Evolutionary conservation across 345 rosid species (phyloP).

Genomic region (Noccaea bulbosa): DNA sequence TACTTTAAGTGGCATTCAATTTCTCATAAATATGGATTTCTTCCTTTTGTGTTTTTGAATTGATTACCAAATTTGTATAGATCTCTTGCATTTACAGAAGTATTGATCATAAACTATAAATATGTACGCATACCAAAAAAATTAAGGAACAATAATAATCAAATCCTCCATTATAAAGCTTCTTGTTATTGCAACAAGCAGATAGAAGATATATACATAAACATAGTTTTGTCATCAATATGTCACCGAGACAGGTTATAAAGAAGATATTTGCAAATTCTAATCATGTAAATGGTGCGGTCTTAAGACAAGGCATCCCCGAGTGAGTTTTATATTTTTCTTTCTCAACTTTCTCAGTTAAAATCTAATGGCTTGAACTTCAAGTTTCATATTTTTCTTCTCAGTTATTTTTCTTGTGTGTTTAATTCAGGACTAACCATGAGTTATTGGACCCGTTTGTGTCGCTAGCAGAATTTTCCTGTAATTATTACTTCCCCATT

Average conservation of each 20-base stretch:
- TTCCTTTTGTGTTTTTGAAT: background rate
- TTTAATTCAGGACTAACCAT: slow-evolving; percentile 59
- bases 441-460: slow-evolving; percentile 82
- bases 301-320: slow-evolving; percentile 78
- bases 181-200: background rate
- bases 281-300: slow-evolving; percentile 73
- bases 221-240: background rate
- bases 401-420: background rate
- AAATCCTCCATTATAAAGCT: background rate
- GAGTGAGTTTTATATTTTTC: slow-evolving; percentile 45
- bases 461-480: slow-evolving; percentile 77
- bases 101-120: background rate
- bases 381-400: slow-evolving; percentile 6
- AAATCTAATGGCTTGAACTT: slow-evolving; percentile 5
- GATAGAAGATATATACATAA: background rate
- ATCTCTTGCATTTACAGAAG: background rate
- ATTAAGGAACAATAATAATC: too few relatives aligned
- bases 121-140: too few relatives aligned
- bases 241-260: slow-evolving; percentile 57
- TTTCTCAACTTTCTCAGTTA: background rate
- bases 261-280: slow-evolving; percentile 66
- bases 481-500: slow-evolving; percentile 34
- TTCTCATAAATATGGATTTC: background rate
- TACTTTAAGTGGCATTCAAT: background rate
- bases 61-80: background rate